A percentile compares a stretch with the other conserved stretches of the same genome.
These are phyloP conservation scores for Recurvomyces mirabilis DNA, from an alignment of 495 filamentous ascomycete species.

Conservation along the genomic window DNA sequence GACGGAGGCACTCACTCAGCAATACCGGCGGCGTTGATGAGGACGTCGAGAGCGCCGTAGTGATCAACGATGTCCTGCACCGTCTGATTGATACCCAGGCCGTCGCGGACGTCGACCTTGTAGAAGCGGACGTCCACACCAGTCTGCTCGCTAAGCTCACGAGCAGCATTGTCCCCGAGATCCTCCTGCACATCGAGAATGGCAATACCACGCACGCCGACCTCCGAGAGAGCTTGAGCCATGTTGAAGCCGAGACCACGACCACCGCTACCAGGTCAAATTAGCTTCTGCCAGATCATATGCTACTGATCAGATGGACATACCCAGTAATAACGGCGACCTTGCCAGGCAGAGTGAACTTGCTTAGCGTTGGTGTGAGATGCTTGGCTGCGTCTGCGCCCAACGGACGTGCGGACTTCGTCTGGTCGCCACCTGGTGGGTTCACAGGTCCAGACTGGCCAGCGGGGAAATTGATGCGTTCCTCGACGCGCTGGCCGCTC, in stretches of 20 bases:
- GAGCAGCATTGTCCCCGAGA: constrained; percentile 55
- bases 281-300: constrained; percentile 3
- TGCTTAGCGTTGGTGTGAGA: constrained; percentile 49
- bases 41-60: constrained; percentile 56
- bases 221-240: constrained; percentile 63
- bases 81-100: constrained; percentile 46
- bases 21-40: constrained; percentile 77
- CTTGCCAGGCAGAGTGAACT: constrained; percentile 54
- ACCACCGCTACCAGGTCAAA: constrained; percentile 46
- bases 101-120: constrained; percentile 60
- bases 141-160: constrained; percentile 53
- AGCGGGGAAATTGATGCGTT: constrained; percentile 2
- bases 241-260: constrained; percentile 68
- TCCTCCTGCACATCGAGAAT: constrained; percentile 67
- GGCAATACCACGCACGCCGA: constrained; percentile 57
- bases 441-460: constrained; percentile 13
- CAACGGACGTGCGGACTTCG: constrained; percentile 17
- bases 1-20: constrained; percentile 47
- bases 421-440: constrained; percentile 16
- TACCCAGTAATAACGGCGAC: constrained; percentile 64
- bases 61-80: constrained; percentile 47
- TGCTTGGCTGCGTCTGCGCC: constrained; percentile 6
- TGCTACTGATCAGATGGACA: constrained; percentile 20
- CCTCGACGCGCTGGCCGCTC: constrained; percentile 9
- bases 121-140: constrained; percentile 64